Evolutionary conservation across 2,329 filamentous ascomycete species (phyloP).

Genomic region (Lachnellula subtilissima): DNA sequence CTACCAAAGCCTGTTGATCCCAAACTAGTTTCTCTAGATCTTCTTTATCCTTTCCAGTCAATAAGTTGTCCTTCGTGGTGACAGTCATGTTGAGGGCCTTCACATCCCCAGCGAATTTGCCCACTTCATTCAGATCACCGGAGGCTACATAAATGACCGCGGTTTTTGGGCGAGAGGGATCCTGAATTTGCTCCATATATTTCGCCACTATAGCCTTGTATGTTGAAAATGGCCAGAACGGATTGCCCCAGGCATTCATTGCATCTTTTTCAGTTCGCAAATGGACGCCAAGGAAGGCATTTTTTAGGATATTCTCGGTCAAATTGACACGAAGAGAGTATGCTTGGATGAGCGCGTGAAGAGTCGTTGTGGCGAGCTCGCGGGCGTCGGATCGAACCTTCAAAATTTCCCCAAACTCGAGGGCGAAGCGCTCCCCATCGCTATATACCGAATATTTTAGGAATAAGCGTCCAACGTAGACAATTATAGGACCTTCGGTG

Average conservation of each 20-base stretch:
- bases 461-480: slow-evolving; percentile 43
- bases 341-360: slow-evolving; percentile 28
- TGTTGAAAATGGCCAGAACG: slow-evolving; percentile 17
- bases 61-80: slow-evolving; percentile 38
- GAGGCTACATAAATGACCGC: slow-evolving; percentile 41
- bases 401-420: slow-evolving; percentile 38
- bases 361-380: slow-evolving; percentile 31
- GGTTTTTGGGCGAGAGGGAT: slow-evolving; percentile 31
- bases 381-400: slow-evolving; percentile 27
- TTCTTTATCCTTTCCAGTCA: slow-evolving; percentile 32
- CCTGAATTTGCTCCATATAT: slow-evolving; percentile 34
- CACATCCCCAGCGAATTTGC: slow-evolving; percentile 25
- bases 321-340: slow-evolving; percentile 29
- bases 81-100: slow-evolving; percentile 40
- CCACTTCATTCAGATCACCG: slow-evolving; percentile 37
- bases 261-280: slow-evolving; percentile 24
- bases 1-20: slow-evolving; percentile 45
- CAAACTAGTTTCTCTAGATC: slow-evolving; percentile 35
- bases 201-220: slow-evolving; percentile 35
- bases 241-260: slow-evolving; percentile 15
- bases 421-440: slow-evolving; percentile 33
- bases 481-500: slow-evolving; percentile 2
- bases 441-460: slow-evolving; percentile 35
- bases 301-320: slow-evolving; percentile 32
- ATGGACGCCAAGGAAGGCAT: slow-evolving; percentile 26